Conservation (phyloP, 306 rosid genomes). For the Acmispon strigosus region DNA sequence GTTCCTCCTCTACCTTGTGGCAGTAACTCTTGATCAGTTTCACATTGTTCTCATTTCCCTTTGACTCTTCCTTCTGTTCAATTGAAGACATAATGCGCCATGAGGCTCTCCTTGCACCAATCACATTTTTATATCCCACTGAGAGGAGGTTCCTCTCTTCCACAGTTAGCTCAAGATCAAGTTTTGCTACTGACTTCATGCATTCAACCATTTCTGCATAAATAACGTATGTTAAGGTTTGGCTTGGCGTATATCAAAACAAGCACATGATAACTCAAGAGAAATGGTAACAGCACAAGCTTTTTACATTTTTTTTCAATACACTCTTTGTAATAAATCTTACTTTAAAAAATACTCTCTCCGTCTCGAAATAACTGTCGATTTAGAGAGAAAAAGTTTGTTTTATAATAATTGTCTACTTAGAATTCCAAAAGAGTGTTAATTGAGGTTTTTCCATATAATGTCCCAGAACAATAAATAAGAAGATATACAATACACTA, state of each 20-base stretch:
- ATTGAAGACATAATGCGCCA: slow-evolving; percentile 98
- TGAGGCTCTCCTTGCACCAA: slow-evolving; percentile 89
- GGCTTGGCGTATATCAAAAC: not conserved
- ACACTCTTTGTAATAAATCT: too few species aligned
- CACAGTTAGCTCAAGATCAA: slow-evolving; percentile 76
- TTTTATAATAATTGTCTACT: too few species aligned
- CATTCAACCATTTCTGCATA: slow-evolving; percentile 87
- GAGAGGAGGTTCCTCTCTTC: slow-evolving; percentile 98
- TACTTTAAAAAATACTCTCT: too few species aligned
- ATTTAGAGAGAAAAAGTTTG: too few species aligned
- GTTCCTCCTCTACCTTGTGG: slow-evolving; percentile 85
- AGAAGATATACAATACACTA: too few species aligned
- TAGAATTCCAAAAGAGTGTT: too few species aligned
- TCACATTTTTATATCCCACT: slow-evolving; percentile 92
- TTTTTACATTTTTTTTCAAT: too few species aligned
- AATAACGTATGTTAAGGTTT: not conserved
- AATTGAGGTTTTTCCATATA: too few species aligned
- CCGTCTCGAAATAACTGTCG: too few species aligned
- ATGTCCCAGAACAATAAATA: too few species aligned
- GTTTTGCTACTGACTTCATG: slow-evolving; percentile 82
- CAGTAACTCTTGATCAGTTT: slow-evolving; percentile 68
- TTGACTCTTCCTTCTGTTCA: slow-evolving; percentile 92
- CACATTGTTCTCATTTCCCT: slow-evolving; percentile 74
- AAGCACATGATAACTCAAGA: not conserved
- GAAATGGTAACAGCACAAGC: too few species aligned